Evolutionary conservation across 2,329 filamentous ascomycete species (phyloP).

Genomic region (Colletotrichum lupini): DNA sequence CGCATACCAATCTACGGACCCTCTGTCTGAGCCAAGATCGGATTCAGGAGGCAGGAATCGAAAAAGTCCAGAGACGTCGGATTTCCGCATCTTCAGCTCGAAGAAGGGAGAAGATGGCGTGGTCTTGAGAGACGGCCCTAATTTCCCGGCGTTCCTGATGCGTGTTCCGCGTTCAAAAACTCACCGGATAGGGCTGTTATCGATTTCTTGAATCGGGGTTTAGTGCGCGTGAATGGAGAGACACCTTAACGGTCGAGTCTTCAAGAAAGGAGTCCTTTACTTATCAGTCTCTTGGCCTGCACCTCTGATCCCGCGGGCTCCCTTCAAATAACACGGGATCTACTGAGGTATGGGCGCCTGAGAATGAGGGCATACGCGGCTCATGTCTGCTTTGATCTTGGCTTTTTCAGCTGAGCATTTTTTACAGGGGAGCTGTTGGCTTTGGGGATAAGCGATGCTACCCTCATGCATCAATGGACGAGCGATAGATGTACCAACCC

Average conservation of each 20-base stretch:
- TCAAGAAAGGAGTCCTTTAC: background rate
- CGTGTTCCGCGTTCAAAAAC: background rate
- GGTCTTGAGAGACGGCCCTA: background rate
- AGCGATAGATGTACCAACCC: background rate
- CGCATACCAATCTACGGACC: background rate
- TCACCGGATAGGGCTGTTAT: background rate
- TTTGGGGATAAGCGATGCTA: background rate
- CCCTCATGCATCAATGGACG: background rate
- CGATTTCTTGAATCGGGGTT: background rate
- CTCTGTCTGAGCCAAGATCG: background rate
- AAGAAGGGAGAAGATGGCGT: background rate
- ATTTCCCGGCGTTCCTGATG: slow-evolving; percentile 22
- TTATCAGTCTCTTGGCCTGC: too few relatives aligned
- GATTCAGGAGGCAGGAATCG: background rate
- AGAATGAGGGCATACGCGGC: slow-evolving; percentile 6
- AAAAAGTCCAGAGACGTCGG: background rate
- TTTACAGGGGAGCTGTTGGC: background rate
- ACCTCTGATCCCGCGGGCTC: too few relatives aligned
- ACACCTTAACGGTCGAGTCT: background rate
- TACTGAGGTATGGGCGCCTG: too few relatives aligned
- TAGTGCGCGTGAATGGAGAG: background rate
- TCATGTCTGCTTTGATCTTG: background rate
- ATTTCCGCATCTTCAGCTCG: background rate
- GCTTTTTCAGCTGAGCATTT: background rate
- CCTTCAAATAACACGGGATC: too few relatives aligned